Base-by-base conservation (phyloP, 2,329 filamentous ascomycete species). In the Aspergillus awamori region DNA sequence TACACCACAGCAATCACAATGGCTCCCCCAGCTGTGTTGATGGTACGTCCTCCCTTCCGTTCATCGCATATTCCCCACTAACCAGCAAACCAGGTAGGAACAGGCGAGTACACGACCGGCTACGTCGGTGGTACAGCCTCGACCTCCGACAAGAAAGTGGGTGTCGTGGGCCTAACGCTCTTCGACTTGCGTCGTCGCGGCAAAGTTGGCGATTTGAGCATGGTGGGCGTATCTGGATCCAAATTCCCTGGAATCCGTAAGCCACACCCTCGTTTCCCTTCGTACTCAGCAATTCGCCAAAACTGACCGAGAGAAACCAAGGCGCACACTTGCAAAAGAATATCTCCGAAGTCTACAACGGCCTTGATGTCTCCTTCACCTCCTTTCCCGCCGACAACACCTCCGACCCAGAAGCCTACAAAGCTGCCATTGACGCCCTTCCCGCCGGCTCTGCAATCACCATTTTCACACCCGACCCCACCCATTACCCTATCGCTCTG, bases 71-170 rank as follows among this genome's bases (percentile, higher is more conserved):
- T 38, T 53, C 33, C 39, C 10, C 22, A 54, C 52, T 45, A 53
- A 63, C 45, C 58, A 65, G n/a, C 24, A 45, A 28, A 13, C 4
- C 63, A 89, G 90, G 86, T 97, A 61, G 93, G 93, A 66, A 97
- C 93, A 10, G 94, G 93, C 72, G 93, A 97, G 84, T 97, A 97
- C 84, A 97, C 94, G 70, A 97, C 94, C 47, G 93, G 93, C 60
- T 97, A 95, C 70, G 93, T 97, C 60, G 92, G 91, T 60, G 89
- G 88, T 63, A 90, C 89, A 62, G 89, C 88, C 55, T 96, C 92
- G 4, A 89, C 86, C 10, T 96, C 92, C 53, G 94, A 97, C 83
- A 97, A 97, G 82, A 97, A 97, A 79, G 90, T 97, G 53, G 93
- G 94, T 61, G 94, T 97, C 8, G 93, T 97, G 17, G 93, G 91